Conservation (phyloP, 306 rosid species). For the Prunus mira region DNA sequence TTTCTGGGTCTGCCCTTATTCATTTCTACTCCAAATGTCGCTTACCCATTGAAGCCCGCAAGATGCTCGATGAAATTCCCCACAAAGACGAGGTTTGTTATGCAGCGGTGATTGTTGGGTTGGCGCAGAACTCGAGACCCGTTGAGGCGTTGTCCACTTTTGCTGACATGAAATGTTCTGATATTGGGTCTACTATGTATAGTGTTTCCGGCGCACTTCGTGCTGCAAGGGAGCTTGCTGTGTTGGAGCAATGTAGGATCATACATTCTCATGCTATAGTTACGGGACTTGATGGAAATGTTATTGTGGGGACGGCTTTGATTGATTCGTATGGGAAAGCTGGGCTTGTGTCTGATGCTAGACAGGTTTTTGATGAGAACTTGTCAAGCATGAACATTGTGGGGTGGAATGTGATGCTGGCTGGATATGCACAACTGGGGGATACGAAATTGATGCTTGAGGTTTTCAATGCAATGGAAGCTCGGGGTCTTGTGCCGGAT, state of each 20-base stretch:
- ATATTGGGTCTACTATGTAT: slow-evolving; percentile 47
- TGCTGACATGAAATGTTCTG: slow-evolving; percentile 45
- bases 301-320: slow-evolving; percentile 57
- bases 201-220: slow-evolving; percentile 66
- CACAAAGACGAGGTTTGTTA: slow-evolving; percentile 61
- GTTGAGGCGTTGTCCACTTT: slow-evolving; percentile 43
- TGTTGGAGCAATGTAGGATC: slow-evolving; percentile 72
- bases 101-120: slow-evolving; percentile 62
- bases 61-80: slow-evolving; percentile 64
- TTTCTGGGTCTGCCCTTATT: slow-evolving; percentile 60
- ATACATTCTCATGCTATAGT: slow-evolving; percentile 57
- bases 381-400: slow-evolving; percentile 43
- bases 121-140: slow-evolving; percentile 62
- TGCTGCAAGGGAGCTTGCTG: slow-evolving; percentile 66
- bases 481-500: slow-evolving; percentile 54
- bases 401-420: slow-evolving; percentile 87
- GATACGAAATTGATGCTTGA: slow-evolving; percentile 27
- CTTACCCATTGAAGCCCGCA: slow-evolving; percentile 43
- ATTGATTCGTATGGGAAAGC: slow-evolving; percentile 79
- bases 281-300: slow-evolving; percentile 46
- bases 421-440: slow-evolving; percentile 80
- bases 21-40: slow-evolving; percentile 55
- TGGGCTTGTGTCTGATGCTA: slow-evolving; percentile 65
- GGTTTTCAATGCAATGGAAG: slow-evolving; percentile 35
- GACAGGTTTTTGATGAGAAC: slow-evolving; percentile 58